Evolutionary conservation across 2,329 filamentous ascomycete species (phyloP).

Genomic region (Xylariaceae sp.): DNA sequence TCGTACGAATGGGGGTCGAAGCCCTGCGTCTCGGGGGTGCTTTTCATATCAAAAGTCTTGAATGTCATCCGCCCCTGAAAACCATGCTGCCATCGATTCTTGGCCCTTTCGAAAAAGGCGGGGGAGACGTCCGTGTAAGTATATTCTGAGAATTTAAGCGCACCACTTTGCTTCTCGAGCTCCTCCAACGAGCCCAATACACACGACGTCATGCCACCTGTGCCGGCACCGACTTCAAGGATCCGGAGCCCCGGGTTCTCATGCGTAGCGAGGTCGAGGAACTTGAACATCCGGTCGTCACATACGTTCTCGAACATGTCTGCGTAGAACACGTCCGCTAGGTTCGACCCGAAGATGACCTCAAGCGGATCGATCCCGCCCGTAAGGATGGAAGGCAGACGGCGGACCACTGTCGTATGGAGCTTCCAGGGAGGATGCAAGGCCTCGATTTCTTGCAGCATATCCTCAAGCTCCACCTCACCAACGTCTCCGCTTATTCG

Average conservation of each 20-base stretch:
- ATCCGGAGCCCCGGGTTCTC: slow-evolving; percentile 40
- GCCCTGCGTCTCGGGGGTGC: slow-evolving; percentile 14
- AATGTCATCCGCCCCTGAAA: slow-evolving; percentile 19
- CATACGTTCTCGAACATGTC: slow-evolving; percentile 36
- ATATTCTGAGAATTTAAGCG: slow-evolving; percentile 37
- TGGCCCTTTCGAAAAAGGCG: slow-evolving; percentile 19
- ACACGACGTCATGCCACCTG: slow-evolving; percentile 41
- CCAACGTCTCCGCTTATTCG: slow-evolving; percentile 23
- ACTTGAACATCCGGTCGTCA: slow-evolving; percentile 22
- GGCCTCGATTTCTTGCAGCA: slow-evolving; percentile 32
- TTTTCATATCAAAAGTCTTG: slow-evolving; percentile 20
- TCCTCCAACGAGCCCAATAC: slow-evolving; percentile 29
- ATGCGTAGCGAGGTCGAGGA: slow-evolving; percentile 32
- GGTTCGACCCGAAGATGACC: slow-evolving; percentile 40
- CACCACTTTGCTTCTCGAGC: slow-evolving; percentile 27
- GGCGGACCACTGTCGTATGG: slow-evolving; percentile 35
- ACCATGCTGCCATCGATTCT: slow-evolving; percentile 7
- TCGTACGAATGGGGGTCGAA: slow-evolving; percentile 18
- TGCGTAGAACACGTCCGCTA: slow-evolving; percentile 41
- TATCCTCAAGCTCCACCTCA: slow-evolving; percentile 31
- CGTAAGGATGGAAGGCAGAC: slow-evolving; percentile 36
- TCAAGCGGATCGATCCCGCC: slow-evolving; percentile 40
- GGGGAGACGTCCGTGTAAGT: slow-evolving; percentile 45
- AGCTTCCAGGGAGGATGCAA: slow-evolving; percentile 38
- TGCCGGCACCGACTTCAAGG: too few species aligned